Evolutionary conservation across 352 stramenopile species (phyloP), one percentile per base, ranked within the genome.

Genomic region (Phytophthora foliorum): DNA sequence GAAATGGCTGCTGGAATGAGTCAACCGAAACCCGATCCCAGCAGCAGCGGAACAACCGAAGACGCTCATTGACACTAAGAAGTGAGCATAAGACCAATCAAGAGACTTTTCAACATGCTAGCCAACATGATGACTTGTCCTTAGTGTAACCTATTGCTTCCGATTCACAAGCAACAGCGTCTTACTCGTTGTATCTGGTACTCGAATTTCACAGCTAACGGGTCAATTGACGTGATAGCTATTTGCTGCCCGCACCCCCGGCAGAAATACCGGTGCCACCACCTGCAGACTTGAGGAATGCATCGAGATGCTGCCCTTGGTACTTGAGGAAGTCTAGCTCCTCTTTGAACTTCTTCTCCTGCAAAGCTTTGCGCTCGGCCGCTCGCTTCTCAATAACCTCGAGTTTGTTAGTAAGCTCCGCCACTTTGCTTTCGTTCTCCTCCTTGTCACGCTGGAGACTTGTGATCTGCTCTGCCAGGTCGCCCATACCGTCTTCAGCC

Each of bases 291-390:
- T 98, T 98, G 49, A 98, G 84, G 71, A 98, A 98, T 10, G 90
- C 87, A 57, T 98, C 95, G n/a, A 98, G 79, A 67, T 98, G 93
- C 72, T 98, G 92, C 32, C 91, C 90, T 72, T 98, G 93, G 78
- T 98, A 98, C 75, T 98, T 98, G 53, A 98, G 84, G 60, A 98
- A 98, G 62, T 97, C 93, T 41, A 98, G 78, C 61, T 98, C 92
- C 64, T 98, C 94, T 57, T 98, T 98, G 62, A 92, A 94, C 57
- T 95, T 96, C 71, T 98, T 98, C 72, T 98, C 92, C 60, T 98
- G 94, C 24, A 98, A 72, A 19, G 83, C 84, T 16, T 93, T 94
- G 57, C 88, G 78, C 67, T 98, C 94, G 9, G 76, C 88, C 29
- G 90, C 86, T 32, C 92, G 80, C 72, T 98, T 98, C 60, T 98